Conservation (phyloP, 169 alveolate genomes). For the Prorocentrum cordatum region DNA sequence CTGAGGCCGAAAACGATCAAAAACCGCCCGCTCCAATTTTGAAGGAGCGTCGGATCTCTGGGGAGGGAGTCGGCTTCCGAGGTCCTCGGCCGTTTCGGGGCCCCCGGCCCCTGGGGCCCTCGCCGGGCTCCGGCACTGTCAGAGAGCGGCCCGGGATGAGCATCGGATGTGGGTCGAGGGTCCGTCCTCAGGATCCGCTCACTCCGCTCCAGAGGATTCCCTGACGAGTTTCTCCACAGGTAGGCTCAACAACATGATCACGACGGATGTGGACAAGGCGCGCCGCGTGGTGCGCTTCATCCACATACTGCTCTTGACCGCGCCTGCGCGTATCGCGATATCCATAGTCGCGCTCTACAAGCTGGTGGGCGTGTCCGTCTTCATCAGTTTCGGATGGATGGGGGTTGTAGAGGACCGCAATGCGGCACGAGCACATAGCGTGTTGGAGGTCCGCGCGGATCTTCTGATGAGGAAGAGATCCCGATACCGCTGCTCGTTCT, state of each 20-base stretch:
- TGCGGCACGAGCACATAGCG: too few relatives aligned
- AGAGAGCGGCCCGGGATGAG: too few relatives aligned
- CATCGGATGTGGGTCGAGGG: too few relatives aligned
- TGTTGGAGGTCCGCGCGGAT: too few relatives aligned
- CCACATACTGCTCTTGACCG: constrained; percentile 23
- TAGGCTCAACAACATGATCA: constrained; percentile 32
- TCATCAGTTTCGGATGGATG: constrained; percentile 35
- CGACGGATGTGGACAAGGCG: constrained; percentile 42
- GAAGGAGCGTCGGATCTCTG: neutral
- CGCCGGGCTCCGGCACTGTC: neutral
- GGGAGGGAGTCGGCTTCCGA: neutral
- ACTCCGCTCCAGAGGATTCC: neutral
- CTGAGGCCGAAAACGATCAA: too few relatives aligned
- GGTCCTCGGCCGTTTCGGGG: neutral
- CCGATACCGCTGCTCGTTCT: too few relatives aligned
- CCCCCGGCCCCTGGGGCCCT: neutral
- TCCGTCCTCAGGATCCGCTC: too few relatives aligned
- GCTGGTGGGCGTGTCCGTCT: constrained; percentile 32
- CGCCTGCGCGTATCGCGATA: neutral
- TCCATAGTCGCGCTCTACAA: neutral
- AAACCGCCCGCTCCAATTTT: too few relatives aligned
- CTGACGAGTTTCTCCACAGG: constrained; percentile 33
- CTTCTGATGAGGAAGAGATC: too few relatives aligned
- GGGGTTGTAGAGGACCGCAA: neutral
- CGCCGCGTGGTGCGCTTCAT: constrained; percentile 9